These are phyloP conservation scores for Talaromyces sp. DNA, from an alignment of 2,329 filamentous ascomycete species.

Conservation along the genomic window DNA sequence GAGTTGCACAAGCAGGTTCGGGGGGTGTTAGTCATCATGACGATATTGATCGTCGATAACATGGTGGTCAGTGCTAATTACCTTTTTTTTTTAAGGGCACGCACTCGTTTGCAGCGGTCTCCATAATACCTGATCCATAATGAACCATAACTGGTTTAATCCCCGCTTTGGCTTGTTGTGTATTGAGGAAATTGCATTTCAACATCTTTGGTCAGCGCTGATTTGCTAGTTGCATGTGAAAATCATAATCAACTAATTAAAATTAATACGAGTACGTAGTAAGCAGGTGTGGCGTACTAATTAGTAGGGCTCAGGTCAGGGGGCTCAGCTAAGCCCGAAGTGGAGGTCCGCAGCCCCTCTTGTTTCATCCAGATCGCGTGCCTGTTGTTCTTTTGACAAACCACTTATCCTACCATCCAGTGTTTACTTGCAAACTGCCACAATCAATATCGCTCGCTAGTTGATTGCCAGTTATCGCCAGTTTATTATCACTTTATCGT, in stretches of 20 bases:
- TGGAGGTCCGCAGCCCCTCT: not conserved
- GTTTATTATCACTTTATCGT: not conserved
- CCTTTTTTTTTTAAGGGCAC: not conserved
- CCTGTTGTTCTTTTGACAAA: not conserved
- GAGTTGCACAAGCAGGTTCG: not conserved
- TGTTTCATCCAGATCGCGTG: not conserved
- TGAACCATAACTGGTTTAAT: not conserved
- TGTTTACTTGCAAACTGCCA: not conserved
- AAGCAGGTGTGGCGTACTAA: too few species aligned
- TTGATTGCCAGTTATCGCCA: not conserved
- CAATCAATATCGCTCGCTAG: not conserved
- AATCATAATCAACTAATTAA: too few species aligned
- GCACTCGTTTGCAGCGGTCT: not conserved
- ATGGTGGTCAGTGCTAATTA: too few species aligned
- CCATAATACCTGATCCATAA: too few species aligned
- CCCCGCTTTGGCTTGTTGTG: too few species aligned
- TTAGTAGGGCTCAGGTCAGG: too few species aligned
- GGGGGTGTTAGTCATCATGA: conserved; percentile 11
- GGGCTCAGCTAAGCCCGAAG: not conserved
- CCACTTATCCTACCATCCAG: not conserved
- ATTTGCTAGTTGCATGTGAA: too few species aligned
- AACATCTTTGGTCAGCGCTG: too few species aligned
- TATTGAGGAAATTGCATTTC: too few species aligned
- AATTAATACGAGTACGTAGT: too few species aligned
- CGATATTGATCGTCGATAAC: conserved; percentile 2